Evolutionary conservation across 176 grass and related monocot species (phyloP), one percentile per base, ranked within the genome.

Genomic region (Oryza punctata): DNA sequence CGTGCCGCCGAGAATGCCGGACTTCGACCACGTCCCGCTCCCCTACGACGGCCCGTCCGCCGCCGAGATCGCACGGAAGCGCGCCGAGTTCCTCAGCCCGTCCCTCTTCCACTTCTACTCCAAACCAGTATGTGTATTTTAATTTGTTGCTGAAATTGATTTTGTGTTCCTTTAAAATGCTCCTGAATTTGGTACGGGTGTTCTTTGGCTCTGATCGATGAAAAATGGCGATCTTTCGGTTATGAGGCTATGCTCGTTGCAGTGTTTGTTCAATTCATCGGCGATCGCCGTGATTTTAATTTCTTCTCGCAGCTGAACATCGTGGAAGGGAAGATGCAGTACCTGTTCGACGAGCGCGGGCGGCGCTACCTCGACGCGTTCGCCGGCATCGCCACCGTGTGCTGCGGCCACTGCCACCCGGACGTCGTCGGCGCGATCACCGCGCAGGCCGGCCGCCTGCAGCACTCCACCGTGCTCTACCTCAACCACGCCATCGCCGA

Each of bases 251-350:
- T 40, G 13, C 10, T 63, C 1, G 54, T 1, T 21, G 54, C 52
- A 2, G 52, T n/a, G 19, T 6, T 59, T 21, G 16, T 5, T 59
- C 54, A n/a, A 1, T 6, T 60, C 57, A 23, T 60, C 8, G 0
- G 2, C 7, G 21, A 61, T 59, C 54, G 19, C 19, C 57, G 57
- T 24, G 57, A n/a, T 61, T n/a, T 23, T 33, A 4, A 0, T 33
- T 35, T 21, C 1, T 54, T 24, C 28, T 43, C 66, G 38, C 89
- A 98, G 96, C 33, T 98, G 32, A 98, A 98, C 82, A 93, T 98
- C 44, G 96, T 98, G 67, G 93, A 95, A 46, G 96, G 96, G 28
- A 98, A 92, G 91, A 92, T 85, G 93, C 96, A 98, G 82, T 98
- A 98, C 74, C 43, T 98, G 47, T 98, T 87, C 86, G 96, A 98